Percentiles rank a stretch among this genome's conserved stretches.
Evolutionary conservation across 176 grass and related monocot genomes (phyloP).

Genomic region (Aegilops speltoides): DNA sequence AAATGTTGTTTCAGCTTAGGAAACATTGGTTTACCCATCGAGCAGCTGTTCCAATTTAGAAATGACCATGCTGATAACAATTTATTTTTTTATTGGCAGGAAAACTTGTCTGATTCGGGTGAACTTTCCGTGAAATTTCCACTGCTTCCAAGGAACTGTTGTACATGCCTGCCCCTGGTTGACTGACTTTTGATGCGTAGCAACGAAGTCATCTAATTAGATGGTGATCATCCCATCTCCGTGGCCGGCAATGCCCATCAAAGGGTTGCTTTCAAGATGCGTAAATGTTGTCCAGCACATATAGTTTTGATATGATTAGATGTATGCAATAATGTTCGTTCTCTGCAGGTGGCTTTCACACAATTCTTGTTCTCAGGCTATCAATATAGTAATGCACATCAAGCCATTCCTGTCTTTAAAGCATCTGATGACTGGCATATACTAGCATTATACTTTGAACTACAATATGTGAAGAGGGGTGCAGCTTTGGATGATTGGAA

Average conservation of each 20-base stretch:
- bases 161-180: background rate
- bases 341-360: no score
- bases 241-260: background rate
- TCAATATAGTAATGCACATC: no score
- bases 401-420: background rate
- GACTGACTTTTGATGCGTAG: conserved; percentile 17
- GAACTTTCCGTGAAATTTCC: background rate
- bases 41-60: background rate
- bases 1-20: background rate
- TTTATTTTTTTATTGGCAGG: background rate
- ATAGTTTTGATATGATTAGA: background rate
- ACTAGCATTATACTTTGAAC: conserved; percentile 22
- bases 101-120: background rate
- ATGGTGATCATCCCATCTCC: background rate
- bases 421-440: conserved; percentile 18
- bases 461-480: background rate
- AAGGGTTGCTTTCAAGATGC: conserved; percentile 24
- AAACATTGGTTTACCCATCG: background rate
- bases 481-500: conserved; percentile 26
- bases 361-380: no score
- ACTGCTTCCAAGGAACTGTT: background rate
- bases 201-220: background rate
- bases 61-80: background rate
- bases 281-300: conserved; percentile 12
- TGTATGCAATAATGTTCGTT: conserved; percentile 8